phyloP scores from a whole-genome alignment of 2,329 filamentous ascomycete species.

The Falciphora oryzae region DNA sequence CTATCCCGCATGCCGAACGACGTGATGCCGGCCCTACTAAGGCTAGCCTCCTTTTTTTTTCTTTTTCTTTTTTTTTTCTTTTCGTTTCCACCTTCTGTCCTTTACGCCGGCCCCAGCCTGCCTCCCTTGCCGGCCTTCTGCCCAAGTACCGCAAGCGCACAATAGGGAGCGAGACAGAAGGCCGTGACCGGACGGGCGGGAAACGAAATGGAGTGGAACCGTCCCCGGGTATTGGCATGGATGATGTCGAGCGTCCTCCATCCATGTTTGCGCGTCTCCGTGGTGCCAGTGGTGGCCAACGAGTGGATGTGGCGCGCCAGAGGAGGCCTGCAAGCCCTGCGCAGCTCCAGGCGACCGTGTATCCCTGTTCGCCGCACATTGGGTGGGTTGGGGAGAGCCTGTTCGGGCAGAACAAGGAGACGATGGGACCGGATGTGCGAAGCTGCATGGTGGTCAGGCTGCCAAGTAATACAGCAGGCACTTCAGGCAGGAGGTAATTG shows the following conservation, averaged over 20 bases:
- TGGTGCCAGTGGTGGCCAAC: neutral
- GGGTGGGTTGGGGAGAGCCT: neutral
- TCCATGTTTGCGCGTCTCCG: neutral
- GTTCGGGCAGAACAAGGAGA: slow-evolving; percentile 1
- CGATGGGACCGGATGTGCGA: neutral
- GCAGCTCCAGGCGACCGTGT: neutral
- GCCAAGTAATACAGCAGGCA: neutral
- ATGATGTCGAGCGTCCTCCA: neutral
- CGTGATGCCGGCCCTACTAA: neutral
- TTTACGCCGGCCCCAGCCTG: neutral
- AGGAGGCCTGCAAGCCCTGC: neutral
- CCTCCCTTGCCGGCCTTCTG: neutral
- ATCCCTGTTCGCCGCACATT: neutral
- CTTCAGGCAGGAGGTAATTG: neutral
- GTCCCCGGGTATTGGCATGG: neutral
- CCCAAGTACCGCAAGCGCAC: neutral
- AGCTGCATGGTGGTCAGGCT: neutral
- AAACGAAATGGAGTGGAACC: slow-evolving; percentile 1
- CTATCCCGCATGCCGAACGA: neutral
- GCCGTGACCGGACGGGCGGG: too few relatives aligned
- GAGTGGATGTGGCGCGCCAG: neutral
- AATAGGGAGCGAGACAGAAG: neutral
- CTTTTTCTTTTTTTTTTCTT: neutral
- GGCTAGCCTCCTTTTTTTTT: neutral
- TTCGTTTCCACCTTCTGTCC: too few relatives aligned